Evolutionary conservation across 2,329 filamentous ascomycete genomes (phyloP).

Genomic region (Trichoderma hamatum): DNA sequence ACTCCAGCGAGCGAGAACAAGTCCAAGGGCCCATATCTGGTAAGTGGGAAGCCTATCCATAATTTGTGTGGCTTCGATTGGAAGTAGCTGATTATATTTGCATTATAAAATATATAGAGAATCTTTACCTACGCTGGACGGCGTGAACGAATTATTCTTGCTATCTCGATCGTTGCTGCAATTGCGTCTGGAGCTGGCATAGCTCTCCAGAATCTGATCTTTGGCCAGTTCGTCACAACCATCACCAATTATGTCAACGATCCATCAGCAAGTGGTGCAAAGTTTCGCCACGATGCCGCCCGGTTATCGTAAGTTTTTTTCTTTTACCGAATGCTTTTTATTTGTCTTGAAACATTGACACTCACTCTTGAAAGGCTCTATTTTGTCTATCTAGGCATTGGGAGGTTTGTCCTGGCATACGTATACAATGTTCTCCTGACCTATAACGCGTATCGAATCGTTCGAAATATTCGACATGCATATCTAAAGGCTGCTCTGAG

Average conservation of each 20-base stretch:
- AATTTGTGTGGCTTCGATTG: background rate
- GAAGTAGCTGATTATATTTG: background rate
- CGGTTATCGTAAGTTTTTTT: slow-evolving; percentile 38
- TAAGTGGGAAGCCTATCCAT: background rate
- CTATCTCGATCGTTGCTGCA: slow-evolving; percentile 35
- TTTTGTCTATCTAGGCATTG: slow-evolving; percentile 62
- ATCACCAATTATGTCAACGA: slow-evolving; percentile 41
- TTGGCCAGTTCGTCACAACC: slow-evolving; percentile 43
- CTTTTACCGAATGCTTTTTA: too few species aligned
- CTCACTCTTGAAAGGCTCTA: slow-evolving; percentile 50
- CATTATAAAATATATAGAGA: slow-evolving; percentile 7
- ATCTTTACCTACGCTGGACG: slow-evolving; percentile 8
- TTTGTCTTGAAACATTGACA: slow-evolving; percentile 44
- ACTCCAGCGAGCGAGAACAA: background rate
- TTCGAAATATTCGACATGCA: slow-evolving; percentile 50
- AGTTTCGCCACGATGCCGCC: slow-evolving; percentile 39
- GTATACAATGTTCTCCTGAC: slow-evolving; percentile 49
- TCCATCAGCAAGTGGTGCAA: slow-evolving; percentile 29
- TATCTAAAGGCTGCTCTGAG: slow-evolving; percentile 55
- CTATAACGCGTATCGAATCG: slow-evolving; percentile 54
- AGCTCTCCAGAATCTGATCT: slow-evolving; percentile 45
- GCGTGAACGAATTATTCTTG: slow-evolving; percentile 1
- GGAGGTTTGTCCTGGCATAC: slow-evolving; percentile 55
- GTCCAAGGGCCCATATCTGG: slow-evolving; percentile 14
- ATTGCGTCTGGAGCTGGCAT: slow-evolving; percentile 44